Base-by-base conservation (phyloP, 2,329 filamentous ascomycete genomes). In the Calonectria crousiana region DNA sequence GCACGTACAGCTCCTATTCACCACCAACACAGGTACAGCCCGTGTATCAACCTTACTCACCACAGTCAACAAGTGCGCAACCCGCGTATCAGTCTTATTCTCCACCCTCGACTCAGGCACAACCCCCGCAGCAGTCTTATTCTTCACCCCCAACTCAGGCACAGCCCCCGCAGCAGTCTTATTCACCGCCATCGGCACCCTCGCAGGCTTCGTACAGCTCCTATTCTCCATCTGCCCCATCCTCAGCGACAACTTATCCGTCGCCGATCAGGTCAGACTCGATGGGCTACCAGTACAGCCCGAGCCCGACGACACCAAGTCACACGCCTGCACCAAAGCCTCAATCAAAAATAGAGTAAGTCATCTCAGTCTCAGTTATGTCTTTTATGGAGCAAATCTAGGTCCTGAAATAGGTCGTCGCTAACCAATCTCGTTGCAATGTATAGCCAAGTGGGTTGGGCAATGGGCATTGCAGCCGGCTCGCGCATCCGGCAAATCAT, bases 381-480 rank as follows among this genome's bases (percentile, higher is more conserved):
- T 23, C 6, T 18, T 47, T n/a, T n/a, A 2, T 47, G 8, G 6
- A n/a, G 41, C 41, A 8, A 47, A 3, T 11, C n/a, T 5, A n/a
- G n/a, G 20, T 3, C 20, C 13, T 11, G 20, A 0, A 3, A 16
- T 18, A 28, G 2, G 6, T 5, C 3, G 2, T 23, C 28, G 3
- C 23, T 41, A 41, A 41, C 13, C 13, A 28, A 13, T 28, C 5
- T 41, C 23, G 2, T 23, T 28, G 32, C 26, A 47, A 2, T 23
- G 2, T 9, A 6, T 11, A 72, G 69, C 3, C 49, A 72, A 32
- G 47, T 41, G 20, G 72, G 72, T 16, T 74, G 72, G 72, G 69
- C 72, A 1, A 74, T 74, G 68, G 72, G 72, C n/a, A 72, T 74
- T 23, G 72, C 68, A 14, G 68, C 68, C 16, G 72, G 72, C 23